Conservation (phyloP, 2,329 filamentous ascomycete genomes). For the Penicillium thymicola region DNA sequence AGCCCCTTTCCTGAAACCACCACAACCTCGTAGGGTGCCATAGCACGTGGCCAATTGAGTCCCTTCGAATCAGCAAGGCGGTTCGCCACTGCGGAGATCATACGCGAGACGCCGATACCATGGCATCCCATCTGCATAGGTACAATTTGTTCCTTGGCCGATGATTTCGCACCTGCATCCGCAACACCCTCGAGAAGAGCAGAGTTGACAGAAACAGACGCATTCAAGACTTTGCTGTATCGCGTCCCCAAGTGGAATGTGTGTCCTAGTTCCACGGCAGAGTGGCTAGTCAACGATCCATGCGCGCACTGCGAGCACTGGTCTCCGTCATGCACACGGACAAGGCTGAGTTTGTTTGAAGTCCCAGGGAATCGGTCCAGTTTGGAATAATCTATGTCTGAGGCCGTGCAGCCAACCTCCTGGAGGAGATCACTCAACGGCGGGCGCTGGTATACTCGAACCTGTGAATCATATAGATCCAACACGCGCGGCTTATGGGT, state of each 20-base stretch:
- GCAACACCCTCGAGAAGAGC: conserved; percentile 17
- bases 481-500: conserved; percentile 35
- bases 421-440: conserved; percentile 38
- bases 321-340: conserved; percentile 66
- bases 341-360: conserved; percentile 56
- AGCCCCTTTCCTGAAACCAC: conserved; percentile 56
- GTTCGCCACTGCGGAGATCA: conserved; percentile 83
- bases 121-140: conserved; percentile 93
- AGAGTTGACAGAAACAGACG: conserved; percentile 53
- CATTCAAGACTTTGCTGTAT: conserved; percentile 73
- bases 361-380: conserved; percentile 40
- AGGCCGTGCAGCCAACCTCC: conserved; percentile 24
- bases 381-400: conserved; percentile 35
- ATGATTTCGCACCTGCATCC: conserved; percentile 19
- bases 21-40: conserved; percentile 78
- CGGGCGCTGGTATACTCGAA: conserved; percentile 39
- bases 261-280: conserved; percentile 86
- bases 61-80: conserved; percentile 68
- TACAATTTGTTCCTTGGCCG: conserved; percentile 38
- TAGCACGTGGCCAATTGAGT: conserved; percentile 80
- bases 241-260: conserved; percentile 91
- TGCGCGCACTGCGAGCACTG: conserved; percentile 66
- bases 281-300: conserved; percentile 62
- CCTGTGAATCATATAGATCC: conserved; percentile 42
- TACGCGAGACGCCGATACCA: conserved; percentile 86